phyloP scores from a whole-genome alignment of 192 early-diverging fungal species.

The Coemansia sp. region DNA sequence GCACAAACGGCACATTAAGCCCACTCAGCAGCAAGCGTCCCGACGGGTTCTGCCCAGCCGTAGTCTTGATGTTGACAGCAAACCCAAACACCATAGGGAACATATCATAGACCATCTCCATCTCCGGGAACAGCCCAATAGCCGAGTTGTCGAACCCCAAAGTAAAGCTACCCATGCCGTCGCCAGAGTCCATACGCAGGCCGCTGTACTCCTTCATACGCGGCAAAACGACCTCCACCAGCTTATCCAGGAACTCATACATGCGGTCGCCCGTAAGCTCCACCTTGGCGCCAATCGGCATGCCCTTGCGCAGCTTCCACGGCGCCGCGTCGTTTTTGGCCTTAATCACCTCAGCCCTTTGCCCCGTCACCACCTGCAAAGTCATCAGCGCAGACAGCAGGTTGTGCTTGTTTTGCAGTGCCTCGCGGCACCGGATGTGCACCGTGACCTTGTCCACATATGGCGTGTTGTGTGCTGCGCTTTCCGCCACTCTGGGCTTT shows the following conservation, averaged over 20 bases:
- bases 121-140: conserved; percentile 94
- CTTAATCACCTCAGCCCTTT: conserved; percentile 76
- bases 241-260: conserved; percentile 94
- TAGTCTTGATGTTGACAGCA: conserved; percentile 81
- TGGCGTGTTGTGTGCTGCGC: conserved; percentile 65
- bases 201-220: conserved; percentile 91
- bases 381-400: conserved; percentile 90
- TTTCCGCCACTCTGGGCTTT: conserved; percentile 61
- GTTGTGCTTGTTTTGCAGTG: conserved; percentile 84
- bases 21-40: conserved; percentile 83
- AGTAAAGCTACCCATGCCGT: conserved; percentile 80
- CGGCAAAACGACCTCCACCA: conserved; percentile 92
- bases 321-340: conserved; percentile 75
- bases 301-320: conserved; percentile 87
- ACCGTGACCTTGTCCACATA: conserved; percentile 72
- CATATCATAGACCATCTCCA: conserved; percentile 94
- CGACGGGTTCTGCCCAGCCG: conserved; percentile 72
- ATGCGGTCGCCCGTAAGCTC: conserved; percentile 79
- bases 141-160: conserved; percentile 82
- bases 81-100: conserved; percentile 89
- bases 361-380: conserved; percentile 84
- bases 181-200: conserved; percentile 68
- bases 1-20: conserved; percentile 82
- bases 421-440: conserved; percentile 85
- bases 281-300: conserved; percentile 88